phyloP scores from a whole-genome alignment of 2,329 filamentous ascomycete species.

The Fusarium miscanthi region DNA sequence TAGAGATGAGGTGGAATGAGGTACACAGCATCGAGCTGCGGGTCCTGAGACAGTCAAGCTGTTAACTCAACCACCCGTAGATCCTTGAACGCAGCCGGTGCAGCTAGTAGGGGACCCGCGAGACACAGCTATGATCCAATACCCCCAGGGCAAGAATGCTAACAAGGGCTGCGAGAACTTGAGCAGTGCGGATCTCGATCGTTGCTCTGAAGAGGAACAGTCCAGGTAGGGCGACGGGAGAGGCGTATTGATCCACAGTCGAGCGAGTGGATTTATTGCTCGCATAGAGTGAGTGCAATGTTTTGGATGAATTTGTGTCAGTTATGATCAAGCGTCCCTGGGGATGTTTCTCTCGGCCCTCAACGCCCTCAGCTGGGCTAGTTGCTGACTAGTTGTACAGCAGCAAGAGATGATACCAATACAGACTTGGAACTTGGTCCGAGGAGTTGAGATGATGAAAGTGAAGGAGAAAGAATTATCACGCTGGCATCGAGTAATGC shows the following conservation, averaged over 20 bases:
- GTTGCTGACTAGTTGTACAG: slow-evolving; percentile 33
- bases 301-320: slow-evolving; percentile 37
- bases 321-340: slow-evolving; percentile 36
- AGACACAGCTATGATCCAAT: slow-evolving; percentile 48
- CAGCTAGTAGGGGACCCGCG: slow-evolving; percentile 48
- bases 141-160: slow-evolving; percentile 47
- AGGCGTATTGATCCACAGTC: slow-evolving; percentile 43
- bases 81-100: slow-evolving; percentile 47
- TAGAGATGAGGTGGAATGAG: slow-evolving; percentile 54
- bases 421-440: slow-evolving; percentile 18
- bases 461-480: not conserved
- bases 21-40: slow-evolving; percentile 47
- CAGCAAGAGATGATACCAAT: slow-evolving; percentile 8
- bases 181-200: slow-evolving; percentile 43
- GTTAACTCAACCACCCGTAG: slow-evolving; percentile 50
- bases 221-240: slow-evolving; percentile 45
- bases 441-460: not conserved
- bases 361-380: slow-evolving; percentile 36
- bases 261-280: slow-evolving; percentile 40
- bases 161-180: slow-evolving; percentile 43
- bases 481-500: slow-evolving; percentile 2
- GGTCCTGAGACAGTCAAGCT: slow-evolving; percentile 50
- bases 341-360: slow-evolving; percentile 37
- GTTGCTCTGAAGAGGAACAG: slow-evolving; percentile 8
- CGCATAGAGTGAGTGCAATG: slow-evolving; percentile 38